Base-by-base conservation (phyloP, 2,329 filamentous ascomycete genomes). In the Beauveria caledonica region DNA sequence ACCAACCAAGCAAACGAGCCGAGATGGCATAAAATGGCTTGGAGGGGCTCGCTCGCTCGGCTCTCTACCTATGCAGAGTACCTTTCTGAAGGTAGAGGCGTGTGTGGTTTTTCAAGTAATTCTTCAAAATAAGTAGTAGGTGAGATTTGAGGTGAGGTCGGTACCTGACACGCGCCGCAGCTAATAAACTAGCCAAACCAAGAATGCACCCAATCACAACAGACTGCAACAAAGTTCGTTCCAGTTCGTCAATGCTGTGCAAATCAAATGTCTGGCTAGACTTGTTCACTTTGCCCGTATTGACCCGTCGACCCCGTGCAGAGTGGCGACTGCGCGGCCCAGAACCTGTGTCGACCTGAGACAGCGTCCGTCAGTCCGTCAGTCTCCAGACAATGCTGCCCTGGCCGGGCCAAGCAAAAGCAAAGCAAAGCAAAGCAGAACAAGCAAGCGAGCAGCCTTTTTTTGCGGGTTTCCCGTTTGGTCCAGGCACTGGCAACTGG, bases 241-340 rank as follows among this genome's bases (percentile, higher is more conserved):
- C 11, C 19, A 53, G 33, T 40, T 36, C n/a, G 19, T 45, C 52
- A n/a, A 57, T 39, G 29, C 42, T 48, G 54, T n/a, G 27, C 44
- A 11, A 27, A 27, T 25, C 25, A 29, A 11, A 49, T 15, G 33
- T 17, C 33, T 27, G 21, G 19, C 19, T 15, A 46, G 11, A 11
- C 27, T 48, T 10, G 40, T 48, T 21, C 17, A 17, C 21, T 46
- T 33, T 29, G 25, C 9, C 15, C 5, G 17, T 19, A 36, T 36
- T 36, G 11, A 36, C 33, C 33, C 33, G 33, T 36, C 33, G 48
- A 48, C 44, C 54, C 54, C 54, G 54, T 57, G 54, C 54, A 57
- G 54, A 15, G 44, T 57, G 54, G 54, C 44, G 19, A 57, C 54
- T 48, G 54, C 42, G 44, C 42, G 54, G 54, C 54, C 54, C 54